Percentiles rank a stretch among this genome's conserved stretches.
phyloP scores from a whole-genome alignment of 2,329 filamentous ascomycete species.

The Bipolaris bicolor region DNA sequence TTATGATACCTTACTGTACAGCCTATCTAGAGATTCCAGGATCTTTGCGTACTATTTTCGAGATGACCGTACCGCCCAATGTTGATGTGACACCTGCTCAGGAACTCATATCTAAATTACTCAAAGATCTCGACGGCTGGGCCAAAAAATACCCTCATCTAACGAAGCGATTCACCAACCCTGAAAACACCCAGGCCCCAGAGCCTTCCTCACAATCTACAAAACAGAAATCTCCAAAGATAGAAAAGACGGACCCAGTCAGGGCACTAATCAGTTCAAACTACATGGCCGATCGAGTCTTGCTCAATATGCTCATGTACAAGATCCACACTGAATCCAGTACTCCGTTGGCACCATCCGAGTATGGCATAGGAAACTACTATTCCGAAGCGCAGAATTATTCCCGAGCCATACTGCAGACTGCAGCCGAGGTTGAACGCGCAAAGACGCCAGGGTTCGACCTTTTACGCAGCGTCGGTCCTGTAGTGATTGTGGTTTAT shows the following conservation, averaged over 20 bases:
- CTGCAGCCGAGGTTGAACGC: constrained; percentile 1
- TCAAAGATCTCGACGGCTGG: constrained; percentile 20
- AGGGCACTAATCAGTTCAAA: constrained; percentile 9
- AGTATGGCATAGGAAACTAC: constrained; percentile 5
- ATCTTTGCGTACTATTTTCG: constrained; percentile 32
- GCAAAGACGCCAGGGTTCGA: constrained; percentile 1
- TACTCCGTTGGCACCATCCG: neutral
- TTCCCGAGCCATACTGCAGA: neutral
- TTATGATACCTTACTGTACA: constrained; percentile 35
- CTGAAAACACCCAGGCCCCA: neutral
- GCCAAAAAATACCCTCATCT: neutral
- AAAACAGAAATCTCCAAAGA: neutral
- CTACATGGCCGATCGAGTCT: constrained; percentile 5
- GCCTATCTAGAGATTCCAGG: constrained; percentile 20
- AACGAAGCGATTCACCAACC: neutral
- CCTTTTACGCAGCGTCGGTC: constrained; percentile 13
- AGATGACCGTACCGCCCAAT: constrained; percentile 14
- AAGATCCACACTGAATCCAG: constrained; percentile 12
- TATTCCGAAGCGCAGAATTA: neutral
- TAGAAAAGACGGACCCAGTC: neutral
- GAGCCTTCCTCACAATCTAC: neutral
- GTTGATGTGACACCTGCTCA: constrained; percentile 22
- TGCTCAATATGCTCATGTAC: constrained; percentile 16
- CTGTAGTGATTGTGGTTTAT: constrained; percentile 31
- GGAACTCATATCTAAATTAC: constrained; percentile 22